Base-by-base conservation (phyloP, 768 basidiomycete genomes). In the Mycena haematopus region DNA sequence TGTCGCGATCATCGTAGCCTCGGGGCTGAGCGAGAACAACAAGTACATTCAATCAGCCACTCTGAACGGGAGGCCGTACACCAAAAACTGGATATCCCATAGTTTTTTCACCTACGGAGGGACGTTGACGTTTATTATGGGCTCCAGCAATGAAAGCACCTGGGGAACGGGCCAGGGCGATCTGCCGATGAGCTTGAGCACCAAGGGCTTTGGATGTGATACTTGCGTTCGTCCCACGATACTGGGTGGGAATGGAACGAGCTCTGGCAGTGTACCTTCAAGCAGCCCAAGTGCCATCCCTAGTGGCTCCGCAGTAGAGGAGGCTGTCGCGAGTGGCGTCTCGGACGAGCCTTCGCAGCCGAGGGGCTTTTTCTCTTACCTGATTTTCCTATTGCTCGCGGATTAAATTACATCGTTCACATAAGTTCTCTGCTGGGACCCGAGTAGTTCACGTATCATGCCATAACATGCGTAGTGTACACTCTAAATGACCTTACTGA, bases 21-120 rank as follows among this genome's bases (percentile, higher is more conserved):
- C 25, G 3, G 40, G 40, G 3, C 60, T 66, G 11, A 62, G 56
- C 60, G 65, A 17, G 5, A 1, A 38, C 36, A 62, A 66, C 52
- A 62, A 54, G 38, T 66, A 66, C 44, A 58, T 66, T 21, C 65
- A 66, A 46, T 61, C 65, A 6, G 65, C 60, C 21, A 62, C 51
- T 1, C 56, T 66, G 29, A 58, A 66, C 29, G 65, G 65, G 3
- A 33, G 50, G 27, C 10, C 31, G n/a, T 60, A 62, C 49, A 62
- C 54, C 22, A 56, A 45, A 31, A 62, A 62, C 40, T 62, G 60
- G 60, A 62, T 62, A 24, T 62, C 60, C 40, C 60, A 62, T 24
- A 15, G 17, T 13, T 42, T 62, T 1, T 62, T 62, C 31, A 17
- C 13, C 15, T 25, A 52, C 11, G 60, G 60, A 13, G 60, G 60